These are phyloP conservation scores for Apiotrichum domesticum DNA, from an alignment of 1,284 basidiomycete species.

Conservation along the genomic window DNA sequence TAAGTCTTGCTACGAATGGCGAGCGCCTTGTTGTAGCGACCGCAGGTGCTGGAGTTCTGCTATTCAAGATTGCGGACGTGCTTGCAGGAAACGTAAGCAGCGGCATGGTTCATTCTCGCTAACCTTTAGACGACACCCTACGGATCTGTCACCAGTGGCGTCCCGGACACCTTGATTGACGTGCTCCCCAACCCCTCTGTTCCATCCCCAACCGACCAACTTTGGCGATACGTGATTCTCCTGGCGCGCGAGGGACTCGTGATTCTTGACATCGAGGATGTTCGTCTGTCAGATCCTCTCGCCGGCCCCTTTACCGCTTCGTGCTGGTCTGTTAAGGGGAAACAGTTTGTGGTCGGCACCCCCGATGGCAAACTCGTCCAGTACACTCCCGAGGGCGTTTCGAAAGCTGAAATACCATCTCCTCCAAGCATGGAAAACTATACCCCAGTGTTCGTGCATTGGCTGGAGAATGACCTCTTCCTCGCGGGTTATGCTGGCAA, in stretches of 20 bases:
- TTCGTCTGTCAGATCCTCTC: constrained; percentile 22
- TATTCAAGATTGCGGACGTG: constrained; percentile 34
- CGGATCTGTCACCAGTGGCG: constrained; percentile 29
- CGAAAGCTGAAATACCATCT: constrained; percentile 48
- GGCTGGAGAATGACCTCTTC: constrained; percentile 55
- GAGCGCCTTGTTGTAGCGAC: constrained; percentile 36
- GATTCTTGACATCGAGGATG: constrained; percentile 35
- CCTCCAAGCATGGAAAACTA: constrained; percentile 41
- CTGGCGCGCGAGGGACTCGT: constrained; percentile 39
- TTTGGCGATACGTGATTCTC: constrained; percentile 42
- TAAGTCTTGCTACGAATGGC: constrained; percentile 38
- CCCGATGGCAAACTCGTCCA: constrained; percentile 48
- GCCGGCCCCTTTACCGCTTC: constrained; percentile 39
- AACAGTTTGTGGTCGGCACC: constrained; percentile 53
- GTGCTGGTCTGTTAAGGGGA: constrained; percentile 55
- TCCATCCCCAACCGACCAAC: constrained; percentile 20
- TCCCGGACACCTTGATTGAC: constrained; percentile 36
- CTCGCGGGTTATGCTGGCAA: constrained; percentile 49
- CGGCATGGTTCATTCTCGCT: background rate
- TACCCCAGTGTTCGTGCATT: constrained; percentile 45
- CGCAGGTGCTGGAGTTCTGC: constrained; percentile 21
- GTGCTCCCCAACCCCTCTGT: constrained; percentile 49
- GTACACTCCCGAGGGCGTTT: constrained; percentile 51
- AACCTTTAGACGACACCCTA: constrained; percentile 32
- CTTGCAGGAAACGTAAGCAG: constrained; percentile 34